phyloP scores from a whole-genome alignment of 2,329 filamentous ascomycete genomes.

The Talaromyces islandicus region DNA sequence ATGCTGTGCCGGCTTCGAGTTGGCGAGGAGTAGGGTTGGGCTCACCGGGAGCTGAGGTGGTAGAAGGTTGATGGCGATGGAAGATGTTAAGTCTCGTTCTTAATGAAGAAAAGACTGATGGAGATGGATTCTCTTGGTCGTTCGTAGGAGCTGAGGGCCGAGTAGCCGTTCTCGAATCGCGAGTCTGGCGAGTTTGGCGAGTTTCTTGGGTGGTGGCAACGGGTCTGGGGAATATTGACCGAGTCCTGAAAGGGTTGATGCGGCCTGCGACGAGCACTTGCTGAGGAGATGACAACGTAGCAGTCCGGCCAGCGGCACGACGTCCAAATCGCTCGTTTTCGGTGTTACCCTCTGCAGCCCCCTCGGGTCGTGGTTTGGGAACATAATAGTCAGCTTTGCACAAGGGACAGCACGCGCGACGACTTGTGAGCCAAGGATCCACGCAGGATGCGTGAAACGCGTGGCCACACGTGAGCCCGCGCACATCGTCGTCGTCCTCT shows the following conservation, averaged over 20 bases:
- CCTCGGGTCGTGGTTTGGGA: slow-evolving; percentile 74
- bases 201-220: neutral
- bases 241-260: slow-evolving; percentile 24
- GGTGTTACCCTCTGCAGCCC: slow-evolving; percentile 16
- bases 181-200: neutral
- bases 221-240: slow-evolving; percentile 30
- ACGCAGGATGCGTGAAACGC: slow-evolving; percentile 95
- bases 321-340: slow-evolving; percentile 27
- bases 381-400: slow-evolving; percentile 98
- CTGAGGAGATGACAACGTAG: slow-evolving; percentile 25
- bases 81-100: neutral
- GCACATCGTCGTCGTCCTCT: slow-evolving; percentile 92
- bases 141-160: neutral
- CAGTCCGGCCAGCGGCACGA: slow-evolving; percentile 20
- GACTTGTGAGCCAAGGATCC: slow-evolving; percentile 92
- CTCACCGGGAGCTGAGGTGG: neutral
- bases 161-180: neutral
- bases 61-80: neutral
- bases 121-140: neutral
- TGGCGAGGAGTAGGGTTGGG: slow-evolving; percentile 15
- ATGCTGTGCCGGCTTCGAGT: slow-evolving; percentile 16
- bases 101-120: neutral
- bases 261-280: slow-evolving; percentile 29
- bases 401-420: slow-evolving; percentile 90
- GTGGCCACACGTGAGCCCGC: slow-evolving; percentile 92